Evolutionary conservation across 192 early-diverging fungal species (phyloP), one percentile per base, ranked within the genome.

Genomic region (Coemansia sp.): DNA sequence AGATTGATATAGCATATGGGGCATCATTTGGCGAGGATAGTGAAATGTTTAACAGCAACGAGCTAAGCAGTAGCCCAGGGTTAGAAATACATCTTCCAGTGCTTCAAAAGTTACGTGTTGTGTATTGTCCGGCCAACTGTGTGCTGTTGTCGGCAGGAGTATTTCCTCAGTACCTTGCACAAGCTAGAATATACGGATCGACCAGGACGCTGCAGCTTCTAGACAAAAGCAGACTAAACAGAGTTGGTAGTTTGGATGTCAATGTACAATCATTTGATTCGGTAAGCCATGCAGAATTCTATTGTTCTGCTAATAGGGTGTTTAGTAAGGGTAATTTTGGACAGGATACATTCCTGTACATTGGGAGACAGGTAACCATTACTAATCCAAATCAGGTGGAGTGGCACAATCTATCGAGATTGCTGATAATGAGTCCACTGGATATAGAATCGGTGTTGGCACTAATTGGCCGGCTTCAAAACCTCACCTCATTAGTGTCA

Each of bases 341-440:
- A 25, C 3, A 4, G 12, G 18, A 24, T 18, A 28, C 52, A 7
- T 54, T 54, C 12, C 24, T 54, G 21, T 54, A 54, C 9, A 24
- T 54, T 24, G 52, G 52, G 1, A 24, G 52, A 1, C 52, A 54
- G 3, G 52, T 54, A 9, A 25, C 8, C 5, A 28, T 54, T 24
- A 16, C 14, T 0, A 28, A 54, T 54, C 52, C 52, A 18, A 28
- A 21, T 25, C 24, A 28, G 52, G 52, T 54, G 4, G 7, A 54
- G 52, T 54, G 52, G 52, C 24, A 4, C 25, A 25, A 28, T 25
- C 25, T 54, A 7, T 25, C 24, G 24, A 25, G 52, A 28, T 18
- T 54, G 25, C 7, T 54, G 52, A 24, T 54, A 24, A 54, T 54
- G 52, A 54, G 52, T 26, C 50, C 21, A 52, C 21, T 52, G 12